Base-by-base conservation (phyloP, 148 eudicot genomes). In the Rheum nobile region DNA sequence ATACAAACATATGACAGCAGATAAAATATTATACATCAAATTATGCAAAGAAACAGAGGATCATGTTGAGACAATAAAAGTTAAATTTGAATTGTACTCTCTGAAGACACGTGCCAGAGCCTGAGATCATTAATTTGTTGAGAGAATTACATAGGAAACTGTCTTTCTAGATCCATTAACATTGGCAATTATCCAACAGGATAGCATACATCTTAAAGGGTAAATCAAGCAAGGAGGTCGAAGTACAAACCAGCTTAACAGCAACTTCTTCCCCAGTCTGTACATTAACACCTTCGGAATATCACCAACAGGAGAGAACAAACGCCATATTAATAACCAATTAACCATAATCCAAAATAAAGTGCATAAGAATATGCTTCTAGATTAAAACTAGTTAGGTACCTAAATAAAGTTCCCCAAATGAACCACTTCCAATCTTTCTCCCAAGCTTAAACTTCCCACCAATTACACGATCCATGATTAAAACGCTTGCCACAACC, bases 341-440 rank as follows among this genome's bases (percentile, higher is more conserved):
- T 24, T 65, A 72, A 76, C 43, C 22, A 63, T 38, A 59, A 19
- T 31, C 72, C 7, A 9, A 32, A 21, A 34, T 41, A 8, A 42
- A 71, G 29, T 39, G 26, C 32, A 71, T 71, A 21, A 41, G 46
- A 39, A 34, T 65, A 65, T 65, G 39, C 48, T 39, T 67, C 65
- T n/a, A 22, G 26, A 26, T 68, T 21, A 12, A 43, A 55, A 41
- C 29, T 38, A 26, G 21, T n/a, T 39, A 74, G 46, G 46, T 10
- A 87, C 95, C 95, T 5, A 90, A 84, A 80, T 86, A 85, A 80
- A 90, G 88, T 79, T 90, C 96, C 38, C 96, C 96, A 57, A 90
- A 90, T 0, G 96, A 90, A 80, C 96, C 96, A 41, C 92, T 86
- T 35, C 96, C 96, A n/a, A 90, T 88, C 82, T 84, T 88, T 35